These are phyloP conservation scores for Eutrema yunnanense DNA, from an alignment of 345 rosid species.

Conservation along the genomic window DNA sequence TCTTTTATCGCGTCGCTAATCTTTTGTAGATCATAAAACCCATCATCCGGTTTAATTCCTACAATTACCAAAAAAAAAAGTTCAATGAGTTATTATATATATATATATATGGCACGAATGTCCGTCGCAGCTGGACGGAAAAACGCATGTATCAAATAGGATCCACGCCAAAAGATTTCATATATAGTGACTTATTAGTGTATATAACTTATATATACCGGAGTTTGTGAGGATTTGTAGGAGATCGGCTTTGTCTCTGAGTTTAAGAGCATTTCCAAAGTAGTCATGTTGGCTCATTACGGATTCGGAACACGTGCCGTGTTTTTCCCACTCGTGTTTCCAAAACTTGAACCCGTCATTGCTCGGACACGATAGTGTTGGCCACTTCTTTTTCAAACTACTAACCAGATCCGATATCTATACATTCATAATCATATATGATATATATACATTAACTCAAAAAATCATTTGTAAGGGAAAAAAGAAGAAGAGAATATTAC, in stretches of 20 bases:
- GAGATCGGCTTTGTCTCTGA: slow-evolving; percentile 49
- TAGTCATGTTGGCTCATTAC: slow-evolving; percentile 63
- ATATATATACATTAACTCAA: background rate
- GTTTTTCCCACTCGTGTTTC: slow-evolving; percentile 83
- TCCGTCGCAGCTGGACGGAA: too few relatives aligned
- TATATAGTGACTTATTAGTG: background rate
- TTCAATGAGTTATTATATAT: background rate
- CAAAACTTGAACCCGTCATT: slow-evolving; percentile 55
- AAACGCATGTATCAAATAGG: too few relatives aligned
- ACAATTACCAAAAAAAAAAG: background rate
- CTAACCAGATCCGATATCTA: slow-evolving; percentile 53
- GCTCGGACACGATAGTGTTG: slow-evolving; percentile 73
- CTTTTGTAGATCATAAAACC: slow-evolving; percentile 35
- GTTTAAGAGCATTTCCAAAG: slow-evolving; percentile 49
- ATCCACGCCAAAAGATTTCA: too few relatives aligned
- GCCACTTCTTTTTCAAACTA: slow-evolving; percentile 51
- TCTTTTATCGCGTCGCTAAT: slow-evolving; percentile 45
- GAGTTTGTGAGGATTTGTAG: slow-evolving; percentile 43
- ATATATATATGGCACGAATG: background rate
- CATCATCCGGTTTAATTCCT: slow-evolving; percentile 66
- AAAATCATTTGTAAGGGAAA: background rate
- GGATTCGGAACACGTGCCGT: slow-evolving; percentile 79
- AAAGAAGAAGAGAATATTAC: background rate
- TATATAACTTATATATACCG: slow-evolving; percentile 22
- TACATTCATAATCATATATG: background rate